These are phyloP conservation scores for Cryphonectria nitschkei DNA, from an alignment of 2,329 filamentous ascomycete species.

Conservation along the genomic window DNA sequence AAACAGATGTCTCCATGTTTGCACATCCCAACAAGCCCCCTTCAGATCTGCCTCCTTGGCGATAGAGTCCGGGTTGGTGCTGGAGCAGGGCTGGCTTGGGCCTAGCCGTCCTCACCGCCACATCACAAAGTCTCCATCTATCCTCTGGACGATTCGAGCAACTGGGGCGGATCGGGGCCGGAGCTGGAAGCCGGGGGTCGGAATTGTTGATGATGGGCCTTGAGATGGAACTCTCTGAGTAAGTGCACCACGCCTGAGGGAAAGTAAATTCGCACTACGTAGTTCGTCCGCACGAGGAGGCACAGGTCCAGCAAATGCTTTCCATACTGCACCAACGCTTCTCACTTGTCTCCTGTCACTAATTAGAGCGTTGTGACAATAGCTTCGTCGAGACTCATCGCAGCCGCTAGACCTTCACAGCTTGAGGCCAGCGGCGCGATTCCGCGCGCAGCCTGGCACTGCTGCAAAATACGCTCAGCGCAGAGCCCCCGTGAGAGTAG, in stretches of 20 bases:
- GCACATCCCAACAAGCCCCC: conserved; percentile 14
- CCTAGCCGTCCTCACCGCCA: conserved; percentile 26
- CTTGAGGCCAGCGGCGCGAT: neutral
- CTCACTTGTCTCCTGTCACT: neutral
- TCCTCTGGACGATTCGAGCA: conserved; percentile 17
- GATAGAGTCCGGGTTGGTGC: neutral
- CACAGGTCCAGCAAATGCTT: neutral
- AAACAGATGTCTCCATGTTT: conserved; percentile 11
- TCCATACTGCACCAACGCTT: neutral
- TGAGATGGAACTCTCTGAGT: neutral
- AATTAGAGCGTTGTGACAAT: neutral
- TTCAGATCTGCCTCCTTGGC: neutral
- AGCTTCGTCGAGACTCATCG: neutral
- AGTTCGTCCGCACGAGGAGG: neutral
- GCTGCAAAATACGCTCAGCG: neutral
- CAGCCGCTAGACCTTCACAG: neutral
- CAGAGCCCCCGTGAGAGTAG: conserved; percentile 1
- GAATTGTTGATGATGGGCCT: conserved; percentile 6
- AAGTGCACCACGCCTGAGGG: neutral
- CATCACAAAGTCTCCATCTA: conserved; percentile 12
- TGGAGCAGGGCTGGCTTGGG: conserved; percentile 16
- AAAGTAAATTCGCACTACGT: neutral
- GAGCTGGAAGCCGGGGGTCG: neutral
- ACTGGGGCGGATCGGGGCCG: conserved; percentile 12
- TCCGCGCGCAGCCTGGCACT: neutral